phyloP scores from a whole-genome alignment of 2,329 filamentous ascomycete species.

The Lasiodiplodia citricola region DNA sequence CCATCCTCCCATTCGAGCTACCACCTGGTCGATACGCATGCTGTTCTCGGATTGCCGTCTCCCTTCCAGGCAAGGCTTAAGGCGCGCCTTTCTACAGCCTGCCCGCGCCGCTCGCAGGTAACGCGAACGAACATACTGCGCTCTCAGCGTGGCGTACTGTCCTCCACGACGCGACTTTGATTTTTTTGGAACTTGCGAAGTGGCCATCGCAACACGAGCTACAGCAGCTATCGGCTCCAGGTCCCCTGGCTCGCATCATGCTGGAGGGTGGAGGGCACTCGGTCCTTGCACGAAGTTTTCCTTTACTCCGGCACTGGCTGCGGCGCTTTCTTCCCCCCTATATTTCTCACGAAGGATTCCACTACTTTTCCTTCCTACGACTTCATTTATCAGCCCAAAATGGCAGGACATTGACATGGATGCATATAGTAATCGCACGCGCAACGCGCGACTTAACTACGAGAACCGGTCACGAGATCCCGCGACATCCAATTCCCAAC shows the following conservation, averaged over 20 bases:
- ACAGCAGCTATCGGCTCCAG: background rate
- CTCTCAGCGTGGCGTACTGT: background rate
- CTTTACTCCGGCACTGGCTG: background rate
- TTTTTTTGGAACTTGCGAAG: background rate
- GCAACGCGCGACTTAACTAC: conserved; percentile 15
- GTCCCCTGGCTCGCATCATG: background rate
- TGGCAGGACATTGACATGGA: background rate
- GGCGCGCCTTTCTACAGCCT: background rate
- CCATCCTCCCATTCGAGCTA: background rate
- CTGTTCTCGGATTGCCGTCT: background rate
- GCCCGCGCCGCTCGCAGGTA: background rate
- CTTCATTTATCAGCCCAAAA: background rate
- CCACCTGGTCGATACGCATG: background rate
- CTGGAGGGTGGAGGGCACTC: background rate
- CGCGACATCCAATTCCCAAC: conserved; percentile 3
- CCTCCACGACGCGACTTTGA: background rate
- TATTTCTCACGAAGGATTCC: background rate
- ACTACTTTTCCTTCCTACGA: background rate
- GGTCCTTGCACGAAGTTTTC: background rate
- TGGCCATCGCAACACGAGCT: background rate
- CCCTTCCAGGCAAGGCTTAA: too few relatives aligned
- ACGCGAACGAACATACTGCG: background rate
- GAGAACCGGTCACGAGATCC: conserved; percentile 3
- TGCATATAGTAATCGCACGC: conserved; percentile 13
- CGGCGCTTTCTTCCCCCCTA: background rate